Base-by-base conservation (phyloP, 2,329 filamentous ascomycete species). In the Sporothrix pseudoabietina region DNA sequence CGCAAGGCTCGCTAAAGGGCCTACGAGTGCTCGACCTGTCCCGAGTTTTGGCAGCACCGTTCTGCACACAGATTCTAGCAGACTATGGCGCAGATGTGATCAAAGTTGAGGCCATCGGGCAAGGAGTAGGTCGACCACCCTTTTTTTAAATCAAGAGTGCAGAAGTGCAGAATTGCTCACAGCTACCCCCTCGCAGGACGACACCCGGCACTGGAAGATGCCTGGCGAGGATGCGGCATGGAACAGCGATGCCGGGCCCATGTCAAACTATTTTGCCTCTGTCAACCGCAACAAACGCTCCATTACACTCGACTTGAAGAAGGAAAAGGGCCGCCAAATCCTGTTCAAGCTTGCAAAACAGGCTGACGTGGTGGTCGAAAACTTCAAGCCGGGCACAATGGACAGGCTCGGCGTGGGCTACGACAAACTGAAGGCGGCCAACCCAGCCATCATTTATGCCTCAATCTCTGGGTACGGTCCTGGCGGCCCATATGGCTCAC, bases 231-330 rank as follows among this genome's bases (percentile, higher is more conserved):
- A 96, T 81, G 96, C 96, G 9, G 85, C 88, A 71, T 97, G 97
- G 80, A 88, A 87, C 75, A 80, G 88, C 41, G 88, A 85, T 3
- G 87, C 89, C n/a, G 79, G 84, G 77, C 80, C 85, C 30, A 96
- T 99, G 82, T 96, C 94, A 75, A 96, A 96, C 9, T 99, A 99
- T 80, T 99, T 97, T n/a, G 16, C 16, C 14, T 75, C 97, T 94
- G 93, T 94, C 19, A 98, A 98, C 80, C 92, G 96, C 70, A 99
- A 99, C 84, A 99, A 99, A 81, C 97, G 96, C 80, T 98, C 95
- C 0, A 82, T 99, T 1, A 96, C 90, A 0, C 85, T 99, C 1
- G 98, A 94, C 19, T 98, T 98, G 79, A 92, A 96, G 78, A 90
- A 97, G 78, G 87, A 90, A 35, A 88, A 91, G 1, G 96, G 96